A percentile compares a stretch with the other conserved stretches of the same genome.
Conservation (phyloP, 441 rosid species). For the Capsella rubella region DNA sequence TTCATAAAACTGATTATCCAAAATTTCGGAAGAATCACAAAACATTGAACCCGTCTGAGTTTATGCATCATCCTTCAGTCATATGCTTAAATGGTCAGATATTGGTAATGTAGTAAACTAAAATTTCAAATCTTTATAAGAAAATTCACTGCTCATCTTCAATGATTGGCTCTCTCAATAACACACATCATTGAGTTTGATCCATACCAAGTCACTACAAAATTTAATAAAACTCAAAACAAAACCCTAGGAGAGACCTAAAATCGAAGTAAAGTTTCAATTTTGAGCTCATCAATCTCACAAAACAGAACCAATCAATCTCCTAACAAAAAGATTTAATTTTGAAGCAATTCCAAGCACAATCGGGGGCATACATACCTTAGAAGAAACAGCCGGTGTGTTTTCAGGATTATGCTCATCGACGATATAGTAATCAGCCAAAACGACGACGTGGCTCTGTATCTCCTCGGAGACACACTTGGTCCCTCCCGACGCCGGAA, state of each 20-base stretch:
- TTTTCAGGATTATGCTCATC: slow-evolving; percentile 60
- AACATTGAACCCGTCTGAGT: slow-evolving; percentile 1
- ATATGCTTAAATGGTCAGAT: background rate
- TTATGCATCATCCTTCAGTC: slow-evolving; percentile 1
- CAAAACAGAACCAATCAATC: slow-evolving; percentile 9
- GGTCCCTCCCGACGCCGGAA: slow-evolving; percentile 47
- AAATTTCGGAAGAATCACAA: background rate
- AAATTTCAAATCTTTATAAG: background rate
- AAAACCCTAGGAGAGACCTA: slow-evolving; percentile 23
- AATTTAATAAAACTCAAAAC: background rate
- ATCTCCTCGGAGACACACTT: slow-evolving; percentile 80
- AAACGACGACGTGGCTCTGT: slow-evolving; percentile 78
- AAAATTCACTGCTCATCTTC: background rate
- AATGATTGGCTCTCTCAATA: slow-evolving; percentile 26
- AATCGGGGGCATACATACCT: slow-evolving; percentile 53
- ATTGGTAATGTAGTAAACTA: background rate
- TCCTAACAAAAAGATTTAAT: background rate
- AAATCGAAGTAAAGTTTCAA: background rate
- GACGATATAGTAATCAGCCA: slow-evolving; percentile 75
- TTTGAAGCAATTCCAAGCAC: slow-evolving; percentile 12
- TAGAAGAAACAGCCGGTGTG: slow-evolving; percentile 54
- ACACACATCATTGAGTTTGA: slow-evolving; percentile 24
- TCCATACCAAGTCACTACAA: slow-evolving; percentile 13
- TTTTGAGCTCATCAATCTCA: no score
- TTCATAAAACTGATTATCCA: background rate